Evolutionary conservation across 108 stramenopile genomes (phyloP).

Genomic region (Cylindrotheca fusiformis): DNA sequence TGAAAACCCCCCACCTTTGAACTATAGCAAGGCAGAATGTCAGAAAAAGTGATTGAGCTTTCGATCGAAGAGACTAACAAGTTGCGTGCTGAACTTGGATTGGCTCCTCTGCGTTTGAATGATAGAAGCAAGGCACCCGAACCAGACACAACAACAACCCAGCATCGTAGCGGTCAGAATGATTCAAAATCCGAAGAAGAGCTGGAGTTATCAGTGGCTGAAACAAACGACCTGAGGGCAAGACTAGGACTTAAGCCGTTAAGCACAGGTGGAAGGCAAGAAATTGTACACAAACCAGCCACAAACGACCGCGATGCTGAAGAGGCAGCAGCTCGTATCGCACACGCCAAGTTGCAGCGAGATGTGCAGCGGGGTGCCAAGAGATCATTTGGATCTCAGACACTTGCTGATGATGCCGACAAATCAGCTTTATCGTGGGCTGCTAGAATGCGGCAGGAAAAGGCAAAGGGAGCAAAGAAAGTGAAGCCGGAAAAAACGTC

Average conservation of each 20-base stretch:
- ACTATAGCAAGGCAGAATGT: no score
- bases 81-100: constrained; percentile 70
- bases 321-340: constrained; percentile 51
- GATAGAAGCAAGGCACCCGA: neutral
- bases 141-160: neutral
- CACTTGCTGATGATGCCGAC: constrained; percentile 26
- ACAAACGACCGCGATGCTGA: constrained; percentile 34
- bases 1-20: no score
- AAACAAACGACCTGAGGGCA: constrained; percentile 73
- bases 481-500: constrained; percentile 12
- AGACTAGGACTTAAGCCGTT: constrained; percentile 71
- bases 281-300: constrained; percentile 61
- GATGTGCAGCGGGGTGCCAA: constrained; percentile 45
- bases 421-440: constrained; percentile 61
- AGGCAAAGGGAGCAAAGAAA: constrained; percentile 26
- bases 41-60: constrained; percentile 75
- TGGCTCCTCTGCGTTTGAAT: constrained; percentile 53
- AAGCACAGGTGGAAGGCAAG: constrained; percentile 6
- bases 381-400: constrained; percentile 21
- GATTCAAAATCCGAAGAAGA: constrained; percentile 20
- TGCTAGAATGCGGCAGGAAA: constrained; percentile 41
- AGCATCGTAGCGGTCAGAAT: neutral
- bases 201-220: constrained; percentile 65
- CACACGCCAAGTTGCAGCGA: constrained; percentile 48
- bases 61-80: constrained; percentile 86